These are phyloP conservation scores for Globisporangium echinulatum DNA, from an alignment of 352 stramenopile species.

Conservation along the genomic window DNA sequence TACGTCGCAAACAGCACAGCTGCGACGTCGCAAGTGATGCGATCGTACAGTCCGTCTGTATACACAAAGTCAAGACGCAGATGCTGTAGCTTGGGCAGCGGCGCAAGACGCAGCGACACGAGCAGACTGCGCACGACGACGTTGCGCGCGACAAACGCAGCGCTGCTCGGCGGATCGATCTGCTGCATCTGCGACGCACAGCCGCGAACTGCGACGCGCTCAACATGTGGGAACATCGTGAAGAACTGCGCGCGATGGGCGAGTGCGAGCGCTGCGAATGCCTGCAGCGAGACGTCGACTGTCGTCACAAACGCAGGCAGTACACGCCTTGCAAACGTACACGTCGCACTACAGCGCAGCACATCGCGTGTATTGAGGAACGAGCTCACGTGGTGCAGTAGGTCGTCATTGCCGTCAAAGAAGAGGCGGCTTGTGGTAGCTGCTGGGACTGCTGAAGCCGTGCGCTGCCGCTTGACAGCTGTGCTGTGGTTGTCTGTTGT, in stretches of 20 bases:
- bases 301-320: slow-evolving; percentile 31
- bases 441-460: neutral
- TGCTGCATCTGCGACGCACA: slow-evolving; percentile 21
- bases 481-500: too few relatives aligned
- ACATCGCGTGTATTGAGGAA: slow-evolving; percentile 31
- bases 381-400: slow-evolving; percentile 34
- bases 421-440: slow-evolving; percentile 22
- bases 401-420: slow-evolving; percentile 37
- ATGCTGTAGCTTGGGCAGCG: slow-evolving; percentile 21
- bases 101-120: slow-evolving; percentile 14
- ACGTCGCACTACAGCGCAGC: slow-evolving; percentile 30
- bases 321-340: slow-evolving; percentile 15
- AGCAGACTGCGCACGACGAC: slow-evolving; percentile 32
- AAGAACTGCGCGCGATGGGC: slow-evolving; percentile 22
- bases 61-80: slow-evolving; percentile 40
- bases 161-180: slow-evolving; percentile 43
- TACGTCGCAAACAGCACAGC: slow-evolving; percentile 14
- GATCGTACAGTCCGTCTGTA: slow-evolving; percentile 42
- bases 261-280: slow-evolving; percentile 18
- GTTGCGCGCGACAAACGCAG: slow-evolving; percentile 27
- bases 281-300: slow-evolving; percentile 22
- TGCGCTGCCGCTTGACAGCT: neutral
- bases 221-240: slow-evolving; percentile 29
- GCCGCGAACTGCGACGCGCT: slow-evolving; percentile 28
- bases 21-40: slow-evolving; percentile 36